Evolutionary conservation across 2,329 filamentous ascomycete genomes (phyloP), one percentile per base, ranked within the genome.

Genomic region (Penicillium sp.): DNA sequence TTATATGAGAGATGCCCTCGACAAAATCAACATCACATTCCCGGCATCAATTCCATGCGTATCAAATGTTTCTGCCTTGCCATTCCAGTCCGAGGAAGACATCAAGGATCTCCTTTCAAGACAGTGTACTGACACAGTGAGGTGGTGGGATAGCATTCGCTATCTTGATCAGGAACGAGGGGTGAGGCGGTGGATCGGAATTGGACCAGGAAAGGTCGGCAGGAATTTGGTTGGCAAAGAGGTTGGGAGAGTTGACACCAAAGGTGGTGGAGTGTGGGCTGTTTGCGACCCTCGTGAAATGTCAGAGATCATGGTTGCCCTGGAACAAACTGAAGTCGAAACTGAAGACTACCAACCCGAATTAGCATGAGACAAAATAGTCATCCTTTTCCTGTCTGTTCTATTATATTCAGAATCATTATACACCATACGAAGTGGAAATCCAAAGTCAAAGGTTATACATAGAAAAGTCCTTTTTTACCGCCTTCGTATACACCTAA

Each of bases 221-320:
- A 83, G 93, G 57, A 97, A 97, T 72, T 80, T 97, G 8, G 93
- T 97, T 1, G 92, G 93, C 13, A 97, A 97, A 76, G 93, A 97
- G 76, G 93, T 97, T 3, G 93, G 92, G 10, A 85, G 88, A 68
- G 90, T 94, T 55, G 79, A 84, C 17, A 85, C 93, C 49, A 95
- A 93, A 72, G 92, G 92, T 2, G 93, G 92, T 49, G 93, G 93
- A 2, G 93, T 97, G 0, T 96, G 93, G 92, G 92, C 89, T 4
- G 90, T 97, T 54, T 93, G 87, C 10, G 88, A 92, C 71, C 91
- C 93, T 9, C 83, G 81, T 55, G 89, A 91, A 73, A 84, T 91
- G 47, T 88, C 92, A 61, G 85, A 89, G 62, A 84, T 88, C 45
- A 72, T 91, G 40, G 80, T 77, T 59, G 86, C 82, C 2, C 70